A percentile compares a stretch with the other conserved stretches of the same genome.
These are phyloP conservation scores for Penicillium coffeae DNA, from an alignment of 495 filamentous ascomycete genomes.

Conservation along the genomic window DNA sequence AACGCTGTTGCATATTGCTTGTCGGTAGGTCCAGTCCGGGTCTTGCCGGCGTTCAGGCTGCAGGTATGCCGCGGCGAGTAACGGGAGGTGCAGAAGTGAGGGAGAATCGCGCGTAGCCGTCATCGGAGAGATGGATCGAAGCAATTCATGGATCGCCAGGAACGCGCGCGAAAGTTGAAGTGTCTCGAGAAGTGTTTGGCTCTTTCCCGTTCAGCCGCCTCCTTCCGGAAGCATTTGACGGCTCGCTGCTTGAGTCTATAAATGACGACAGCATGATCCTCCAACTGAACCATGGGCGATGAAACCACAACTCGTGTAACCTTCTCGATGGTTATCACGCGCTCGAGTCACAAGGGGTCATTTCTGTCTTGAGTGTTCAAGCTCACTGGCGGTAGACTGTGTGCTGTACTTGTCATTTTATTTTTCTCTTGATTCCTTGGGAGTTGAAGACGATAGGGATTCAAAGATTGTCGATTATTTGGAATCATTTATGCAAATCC, in stretches of 20 bases:
- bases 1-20: slow-evolving; percentile 13
- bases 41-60: slow-evolving; percentile 13
- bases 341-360: too few relatives aligned
- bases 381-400: too few relatives aligned
- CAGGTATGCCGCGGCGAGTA: slow-evolving; percentile 8
- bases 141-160: neutral
- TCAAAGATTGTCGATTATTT: too few relatives aligned
- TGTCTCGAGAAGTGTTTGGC: neutral
- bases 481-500: too few relatives aligned
- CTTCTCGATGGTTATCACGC: too few relatives aligned
- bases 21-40: slow-evolving; percentile 22
- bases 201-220: neutral
- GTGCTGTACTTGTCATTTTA: too few relatives aligned
- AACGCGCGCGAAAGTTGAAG: neutral
- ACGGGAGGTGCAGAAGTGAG: slow-evolving; percentile 6
- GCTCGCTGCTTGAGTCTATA: neutral
- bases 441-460: too few relatives aligned
- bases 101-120: neutral
- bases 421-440: too few relatives aligned
- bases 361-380: too few relatives aligned
- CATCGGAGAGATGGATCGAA: neutral
- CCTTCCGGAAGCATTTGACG: too few relatives aligned
- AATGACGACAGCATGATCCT: neutral
- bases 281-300: neutral
- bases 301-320: too few relatives aligned